Percentiles rank a stretch among this genome's conserved stretches.
Evolutionary conservation across 2,329 filamentous ascomycete genomes (phyloP).

Genomic region (Pseudogymnoascus sp.): DNA sequence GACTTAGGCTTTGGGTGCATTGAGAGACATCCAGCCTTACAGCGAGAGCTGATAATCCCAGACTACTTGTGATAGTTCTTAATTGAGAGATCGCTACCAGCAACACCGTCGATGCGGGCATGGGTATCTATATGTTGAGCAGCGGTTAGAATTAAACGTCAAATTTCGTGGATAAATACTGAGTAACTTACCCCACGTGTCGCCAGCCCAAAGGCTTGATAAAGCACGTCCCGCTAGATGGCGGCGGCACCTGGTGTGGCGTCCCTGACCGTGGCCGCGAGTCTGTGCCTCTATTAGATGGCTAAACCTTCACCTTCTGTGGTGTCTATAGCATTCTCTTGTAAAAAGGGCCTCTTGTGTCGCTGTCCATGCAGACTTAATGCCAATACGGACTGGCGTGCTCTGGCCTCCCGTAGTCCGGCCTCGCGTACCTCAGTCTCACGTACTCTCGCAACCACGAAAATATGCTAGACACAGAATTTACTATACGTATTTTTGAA

Average conservation of each 20-base stretch:
- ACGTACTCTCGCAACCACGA: too few relatives aligned
- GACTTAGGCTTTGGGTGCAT: conserved; percentile 25
- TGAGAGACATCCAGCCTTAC: conserved; percentile 25
- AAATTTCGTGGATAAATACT: background rate
- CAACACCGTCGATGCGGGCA: conserved; percentile 33
- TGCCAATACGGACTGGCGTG: too few relatives aligned
- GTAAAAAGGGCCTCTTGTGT: background rate
- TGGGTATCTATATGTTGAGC: conserved; percentile 13
- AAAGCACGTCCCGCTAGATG: conserved; percentile 49
- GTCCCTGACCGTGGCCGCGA: conserved; percentile 36
- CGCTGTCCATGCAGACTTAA: background rate
- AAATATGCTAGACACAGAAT: too few relatives aligned
- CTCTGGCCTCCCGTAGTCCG: too few relatives aligned
- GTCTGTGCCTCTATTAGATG: too few relatives aligned
- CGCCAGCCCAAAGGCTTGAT: conserved; percentile 32
- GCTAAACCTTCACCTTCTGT: too few relatives aligned
- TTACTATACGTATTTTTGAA: too few relatives aligned
- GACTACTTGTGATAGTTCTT: conserved; percentile 34
- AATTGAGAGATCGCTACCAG: conserved; percentile 35
- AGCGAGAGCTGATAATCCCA: conserved; percentile 23
- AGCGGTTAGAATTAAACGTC: background rate
- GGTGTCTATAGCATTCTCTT: too few relatives aligned
- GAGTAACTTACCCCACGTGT: conserved; percentile 35
- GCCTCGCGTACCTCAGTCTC: too few relatives aligned
- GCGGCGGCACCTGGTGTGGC: conserved; percentile 51